Percentiles rank a stretch among this genome's conserved stretches.
phyloP scores from a whole-genome alignment of 345 rosid species.

The Raphanus raphanistrum region DNA sequence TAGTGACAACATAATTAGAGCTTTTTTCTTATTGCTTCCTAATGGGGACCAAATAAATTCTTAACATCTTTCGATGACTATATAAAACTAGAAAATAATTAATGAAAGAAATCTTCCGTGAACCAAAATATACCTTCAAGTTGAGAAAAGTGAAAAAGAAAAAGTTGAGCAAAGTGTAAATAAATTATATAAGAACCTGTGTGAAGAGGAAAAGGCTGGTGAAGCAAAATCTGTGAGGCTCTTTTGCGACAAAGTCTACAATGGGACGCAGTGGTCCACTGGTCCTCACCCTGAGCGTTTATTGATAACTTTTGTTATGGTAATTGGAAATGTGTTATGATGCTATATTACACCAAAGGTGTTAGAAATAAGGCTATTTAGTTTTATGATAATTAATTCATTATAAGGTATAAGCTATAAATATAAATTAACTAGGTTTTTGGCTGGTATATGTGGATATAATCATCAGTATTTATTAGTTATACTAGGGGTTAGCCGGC shows the following conservation, averaged over 20 bases:
- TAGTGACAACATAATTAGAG: background rate
- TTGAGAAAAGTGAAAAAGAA: slow-evolving; percentile 5
- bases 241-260: slow-evolving; percentile 36
- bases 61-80: slow-evolving; percentile 14
- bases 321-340: background rate
- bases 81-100: background rate
- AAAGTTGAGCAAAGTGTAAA: slow-evolving; percentile 7
- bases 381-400: no score
- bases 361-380: background rate
- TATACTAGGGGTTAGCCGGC: no score
- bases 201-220: slow-evolving; percentile 31
- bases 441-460: no score
- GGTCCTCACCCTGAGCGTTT: slow-evolving; percentile 31
- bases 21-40: slow-evolving; percentile 24
- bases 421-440: no score
- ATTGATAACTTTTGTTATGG: background rate
- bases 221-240: slow-evolving; percentile 12
- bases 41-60: slow-evolving; percentile 26
- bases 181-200: background rate
- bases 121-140: slow-evolving; percentile 22
- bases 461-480: no score
- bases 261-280: slow-evolving; percentile 29
- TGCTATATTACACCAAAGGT: background rate
- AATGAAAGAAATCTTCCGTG: background rate
- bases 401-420: no score